phyloP scores from a whole-genome alignment of 805 yeast species.

The Torulaspora microellipsoides region DNA sequence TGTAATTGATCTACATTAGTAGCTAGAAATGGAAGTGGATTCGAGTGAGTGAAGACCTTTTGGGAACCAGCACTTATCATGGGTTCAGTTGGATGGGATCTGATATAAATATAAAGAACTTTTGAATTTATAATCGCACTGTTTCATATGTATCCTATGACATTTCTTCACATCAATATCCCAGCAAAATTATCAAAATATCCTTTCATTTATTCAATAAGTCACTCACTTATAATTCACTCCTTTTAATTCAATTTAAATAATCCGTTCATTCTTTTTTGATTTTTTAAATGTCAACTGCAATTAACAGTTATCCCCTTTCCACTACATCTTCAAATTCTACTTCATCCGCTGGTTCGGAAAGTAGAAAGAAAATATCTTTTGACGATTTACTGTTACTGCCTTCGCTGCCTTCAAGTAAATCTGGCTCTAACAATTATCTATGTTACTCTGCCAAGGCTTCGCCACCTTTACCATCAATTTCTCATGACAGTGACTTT shows the following conservation, averaged over 20 bases:
- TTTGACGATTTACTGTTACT: slow-evolving; percentile 26
- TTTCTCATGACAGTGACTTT: slow-evolving; percentile 1
- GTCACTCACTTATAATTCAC: too few species aligned
- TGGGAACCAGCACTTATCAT: too few species aligned
- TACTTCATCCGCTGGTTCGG: slow-evolving; percentile 16
- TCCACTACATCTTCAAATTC: slow-evolving; percentile 6
- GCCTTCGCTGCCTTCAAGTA: slow-evolving; percentile 13
- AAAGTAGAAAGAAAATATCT: slow-evolving; percentile 13
- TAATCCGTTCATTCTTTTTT: slow-evolving; percentile 7
- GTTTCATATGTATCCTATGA: too few species aligned
- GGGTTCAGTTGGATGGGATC: too few species aligned
- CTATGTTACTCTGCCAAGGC: slow-evolving; percentile 8
- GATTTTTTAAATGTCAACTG: slow-evolving; percentile 8
- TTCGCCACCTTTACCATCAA: slow-evolving; percentile 7
- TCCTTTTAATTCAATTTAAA: not conserved
- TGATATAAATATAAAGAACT: too few species aligned
- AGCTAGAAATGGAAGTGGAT: too few species aligned
- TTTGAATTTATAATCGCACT: too few species aligned
- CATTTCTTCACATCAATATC: too few species aligned
- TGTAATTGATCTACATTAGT: too few species aligned
- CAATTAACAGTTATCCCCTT: slow-evolving; percentile 13
- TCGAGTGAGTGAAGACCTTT: too few species aligned
- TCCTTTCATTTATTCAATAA: too few species aligned
- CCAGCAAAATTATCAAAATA: too few species aligned
- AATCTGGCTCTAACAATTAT: slow-evolving; percentile 5